Evolutionary conservation across 495 filamentous ascomycete species (phyloP).

Genomic region (Tuber microsphaerosporum): DNA sequence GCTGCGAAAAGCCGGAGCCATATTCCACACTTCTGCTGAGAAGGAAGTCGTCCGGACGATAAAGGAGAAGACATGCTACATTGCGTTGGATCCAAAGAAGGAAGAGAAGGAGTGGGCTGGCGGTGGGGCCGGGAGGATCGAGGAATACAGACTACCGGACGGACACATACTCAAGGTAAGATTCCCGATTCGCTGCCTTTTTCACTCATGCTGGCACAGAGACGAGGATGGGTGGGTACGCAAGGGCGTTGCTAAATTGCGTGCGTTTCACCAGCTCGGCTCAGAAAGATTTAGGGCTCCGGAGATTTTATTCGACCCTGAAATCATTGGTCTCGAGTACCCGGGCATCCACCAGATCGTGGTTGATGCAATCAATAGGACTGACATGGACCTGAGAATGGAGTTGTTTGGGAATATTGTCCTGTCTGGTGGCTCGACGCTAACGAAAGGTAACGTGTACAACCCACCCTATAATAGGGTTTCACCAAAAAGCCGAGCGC

Average conservation of each 20-base stretch:
- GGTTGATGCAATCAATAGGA: constrained; percentile 99
- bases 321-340: constrained; percentile 93
- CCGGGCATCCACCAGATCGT: constrained; percentile 99
- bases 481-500: not conserved
- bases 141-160: constrained; percentile 85
- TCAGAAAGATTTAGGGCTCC: constrained; percentile 99
- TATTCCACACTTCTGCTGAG: constrained; percentile 99
- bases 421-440: constrained; percentile 92
- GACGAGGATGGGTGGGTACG: constrained; percentile 91
- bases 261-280: constrained; percentile 62
- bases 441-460: constrained; percentile 56
- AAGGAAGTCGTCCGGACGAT: constrained; percentile 99
- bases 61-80: constrained; percentile 99
- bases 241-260: constrained; percentile 66
- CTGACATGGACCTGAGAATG: constrained; percentile 99
- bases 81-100: constrained; percentile 98
- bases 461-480: not conserved
- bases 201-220: constrained; percentile 91
- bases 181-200: constrained; percentile 74
- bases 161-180: constrained; percentile 82
- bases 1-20: constrained; percentile 95
- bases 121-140: constrained; percentile 60
- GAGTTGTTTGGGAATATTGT: constrained; percentile 99
- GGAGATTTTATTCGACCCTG: constrained; percentile 98
- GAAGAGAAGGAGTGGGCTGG: constrained; percentile 95